phyloP scores from a whole-genome alignment of 371 early-diverging fungal species.

The Cokeromyces recurvatus region DNA sequence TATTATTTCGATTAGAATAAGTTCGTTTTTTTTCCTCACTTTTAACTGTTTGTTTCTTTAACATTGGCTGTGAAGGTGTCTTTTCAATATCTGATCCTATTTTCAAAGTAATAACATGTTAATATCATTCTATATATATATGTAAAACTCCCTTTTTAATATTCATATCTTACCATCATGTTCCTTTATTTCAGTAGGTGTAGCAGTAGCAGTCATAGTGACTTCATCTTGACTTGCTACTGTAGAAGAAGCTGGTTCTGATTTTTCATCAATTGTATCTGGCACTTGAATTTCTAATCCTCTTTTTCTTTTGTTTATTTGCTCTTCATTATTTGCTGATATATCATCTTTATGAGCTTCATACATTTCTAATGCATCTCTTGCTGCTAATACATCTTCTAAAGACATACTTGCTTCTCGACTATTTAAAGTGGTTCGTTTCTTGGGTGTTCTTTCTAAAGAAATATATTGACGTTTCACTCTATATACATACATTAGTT shows the following conservation, averaged over 20 bases:
- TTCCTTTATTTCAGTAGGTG: background rate
- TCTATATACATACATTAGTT: conserved; percentile 2
- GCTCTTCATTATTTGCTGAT: background rate
- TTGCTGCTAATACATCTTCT: conserved; percentile 46
- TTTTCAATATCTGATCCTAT: no score
- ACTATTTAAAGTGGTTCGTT: conserved; percentile 54
- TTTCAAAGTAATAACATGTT: no score
- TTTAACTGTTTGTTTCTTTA: background rate
- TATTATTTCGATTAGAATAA: no score
- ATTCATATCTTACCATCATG: no score
- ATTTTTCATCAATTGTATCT: conserved; percentile 7
- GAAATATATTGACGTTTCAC: conserved; percentile 15
- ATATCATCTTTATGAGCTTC: conserved; percentile 4
- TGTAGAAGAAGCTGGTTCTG: conserved; percentile 16
- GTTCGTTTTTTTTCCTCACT: no score
- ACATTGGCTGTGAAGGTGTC: no score
- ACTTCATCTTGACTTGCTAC: conserved; percentile 13
- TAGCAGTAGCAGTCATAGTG: no score
- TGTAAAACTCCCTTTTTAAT: no score
- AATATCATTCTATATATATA: no score
- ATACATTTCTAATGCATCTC: conserved; percentile 31
- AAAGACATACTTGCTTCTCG: conserved; percentile 55
- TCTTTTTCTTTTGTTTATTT: background rate
- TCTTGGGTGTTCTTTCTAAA: conserved; percentile 42
- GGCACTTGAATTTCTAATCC: background rate